Conservation (phyloP, 805 yeast species). For the Ogataea ramenticola region DNA sequence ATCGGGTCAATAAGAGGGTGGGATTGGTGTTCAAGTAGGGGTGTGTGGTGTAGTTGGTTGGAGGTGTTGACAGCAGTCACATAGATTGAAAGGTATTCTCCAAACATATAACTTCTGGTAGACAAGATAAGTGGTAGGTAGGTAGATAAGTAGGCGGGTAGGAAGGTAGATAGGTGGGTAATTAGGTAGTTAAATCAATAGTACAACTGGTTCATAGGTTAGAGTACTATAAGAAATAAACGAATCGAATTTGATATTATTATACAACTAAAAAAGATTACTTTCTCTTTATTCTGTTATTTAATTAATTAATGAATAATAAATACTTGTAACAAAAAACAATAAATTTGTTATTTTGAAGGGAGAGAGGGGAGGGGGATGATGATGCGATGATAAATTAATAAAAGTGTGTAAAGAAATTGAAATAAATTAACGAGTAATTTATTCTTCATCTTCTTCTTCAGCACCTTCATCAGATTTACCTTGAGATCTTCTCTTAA, state of each 20-base stretch:
- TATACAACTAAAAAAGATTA: background rate
- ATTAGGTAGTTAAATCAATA: too few relatives aligned
- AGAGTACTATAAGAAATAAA: too few relatives aligned
- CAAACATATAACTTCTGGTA: too few relatives aligned
- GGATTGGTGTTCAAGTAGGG: too few relatives aligned
- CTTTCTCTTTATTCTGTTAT: background rate
- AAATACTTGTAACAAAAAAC: background rate
- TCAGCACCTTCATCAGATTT: constrained; percentile 61
- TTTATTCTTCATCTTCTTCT: constrained; percentile 70
- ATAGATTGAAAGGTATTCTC: too few relatives aligned
- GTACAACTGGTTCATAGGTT: background rate
- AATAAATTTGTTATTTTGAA: background rate
- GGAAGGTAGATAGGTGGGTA: too few relatives aligned
- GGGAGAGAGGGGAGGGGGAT: background rate
- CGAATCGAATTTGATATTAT: background rate
- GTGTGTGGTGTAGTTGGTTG: too few relatives aligned
- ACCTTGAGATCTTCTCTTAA: constrained; percentile 86
- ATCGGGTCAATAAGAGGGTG: too few relatives aligned
- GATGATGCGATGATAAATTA: constrained; percentile 1
- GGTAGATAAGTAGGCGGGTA: too few relatives aligned
- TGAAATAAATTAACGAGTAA: constrained; percentile 18
- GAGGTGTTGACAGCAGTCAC: too few relatives aligned
- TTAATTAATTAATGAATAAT: background rate
- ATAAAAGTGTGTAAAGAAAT: constrained; percentile 4
- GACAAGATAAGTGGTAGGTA: too few relatives aligned